Base-by-base conservation (phyloP, 1,139 yeast genomes). In the Taphrina sp. region DNA sequence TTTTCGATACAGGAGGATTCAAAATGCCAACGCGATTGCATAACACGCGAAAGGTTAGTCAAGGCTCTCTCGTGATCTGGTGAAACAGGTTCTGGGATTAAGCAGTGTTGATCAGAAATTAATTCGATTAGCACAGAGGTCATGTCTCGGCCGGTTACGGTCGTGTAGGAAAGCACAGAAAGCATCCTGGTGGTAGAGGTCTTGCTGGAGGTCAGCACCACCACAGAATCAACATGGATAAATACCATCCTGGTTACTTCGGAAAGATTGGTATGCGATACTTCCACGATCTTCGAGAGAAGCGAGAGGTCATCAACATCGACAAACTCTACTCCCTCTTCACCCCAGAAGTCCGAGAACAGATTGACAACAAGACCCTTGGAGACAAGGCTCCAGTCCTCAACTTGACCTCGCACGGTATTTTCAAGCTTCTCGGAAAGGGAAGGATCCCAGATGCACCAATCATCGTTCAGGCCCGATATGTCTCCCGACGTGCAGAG, bases 111-210 rank as follows among this genome's bases (percentile, higher is more conserved):
- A n/a, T n/a, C n/a, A n/a, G n/a, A n/a, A n/a, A n/a, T n/a, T n/a
- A n/a, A n/a, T n/a, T n/a, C n/a, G n/a, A n/a, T n/a, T n/a, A n/a
- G 84, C 96, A 88, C 86, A 88, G 99, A 87, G 99, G 99, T 80
- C 84, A 94, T 95, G 97, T 92, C 79, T 88, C 96, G 76, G 97
- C 97, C 95, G 99, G 99, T 87, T 85, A 90, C 80, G 99, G 99
- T 86, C 94, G 99, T 83, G 79, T 94, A 79, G 99, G 99, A 80
- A 92, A 94, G 86, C 98, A 94, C 95, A 89, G 98, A 89, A 94
- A 94, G 95, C 92, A 85, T 74, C 97, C 98, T 71, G 98, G 98
- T 92, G 99, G 99, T 82, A 92, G 98, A 82, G 99, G 99, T 92
- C 92, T 81, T 94, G 99, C 99, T 77, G 99, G 99, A 90, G 99